A percentile compares a stretch with the other conserved stretches of the same genome.
These are phyloP conservation scores for Diplosphaera chodatii DNA, from an alignment of 139 green algal genomes.

Conservation along the genomic window DNA sequence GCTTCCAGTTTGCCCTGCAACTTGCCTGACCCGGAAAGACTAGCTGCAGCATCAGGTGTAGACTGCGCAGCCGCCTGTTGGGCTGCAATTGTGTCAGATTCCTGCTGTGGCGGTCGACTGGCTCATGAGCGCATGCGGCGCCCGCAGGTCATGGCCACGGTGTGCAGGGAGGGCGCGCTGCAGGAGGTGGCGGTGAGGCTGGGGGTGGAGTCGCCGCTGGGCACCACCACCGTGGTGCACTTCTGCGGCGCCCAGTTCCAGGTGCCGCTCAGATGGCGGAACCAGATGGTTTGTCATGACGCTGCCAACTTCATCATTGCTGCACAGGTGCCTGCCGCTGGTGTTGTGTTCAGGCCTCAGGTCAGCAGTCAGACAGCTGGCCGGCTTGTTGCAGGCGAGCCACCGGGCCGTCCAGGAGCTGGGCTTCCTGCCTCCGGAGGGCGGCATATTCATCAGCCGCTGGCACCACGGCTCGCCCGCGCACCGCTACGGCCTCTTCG, in stretches of 20 bases:
- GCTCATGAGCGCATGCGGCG: too few relatives aligned
- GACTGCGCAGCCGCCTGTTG: too few relatives aligned
- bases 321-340: too few relatives aligned
- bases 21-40: too few relatives aligned
- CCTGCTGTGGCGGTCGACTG: too few relatives aligned
- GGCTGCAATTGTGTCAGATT: too few relatives aligned
- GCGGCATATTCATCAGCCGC: constrained; percentile 50
- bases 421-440: constrained; percentile 59
- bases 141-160: constrained; percentile 24
- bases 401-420: constrained; percentile 72
- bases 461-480: constrained; percentile 86
- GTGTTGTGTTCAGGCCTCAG: too few relatives aligned
- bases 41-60: too few relatives aligned
- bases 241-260: constrained; percentile 84
- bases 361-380: too few relatives aligned
- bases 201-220: constrained; percentile 63
- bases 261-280: constrained; percentile 16
- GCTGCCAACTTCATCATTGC: too few relatives aligned
- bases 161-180: constrained; percentile 42
- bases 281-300: too few relatives aligned
- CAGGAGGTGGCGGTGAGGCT: constrained; percentile 49
- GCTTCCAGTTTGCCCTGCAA: too few relatives aligned
- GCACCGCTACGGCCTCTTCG: constrained; percentile 80
- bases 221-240: constrained; percentile 74
- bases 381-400: constrained; percentile 58